phyloP scores from a whole-genome alignment of 2,329 filamentous ascomycete species.

The Botrytis deweyae region DNA sequence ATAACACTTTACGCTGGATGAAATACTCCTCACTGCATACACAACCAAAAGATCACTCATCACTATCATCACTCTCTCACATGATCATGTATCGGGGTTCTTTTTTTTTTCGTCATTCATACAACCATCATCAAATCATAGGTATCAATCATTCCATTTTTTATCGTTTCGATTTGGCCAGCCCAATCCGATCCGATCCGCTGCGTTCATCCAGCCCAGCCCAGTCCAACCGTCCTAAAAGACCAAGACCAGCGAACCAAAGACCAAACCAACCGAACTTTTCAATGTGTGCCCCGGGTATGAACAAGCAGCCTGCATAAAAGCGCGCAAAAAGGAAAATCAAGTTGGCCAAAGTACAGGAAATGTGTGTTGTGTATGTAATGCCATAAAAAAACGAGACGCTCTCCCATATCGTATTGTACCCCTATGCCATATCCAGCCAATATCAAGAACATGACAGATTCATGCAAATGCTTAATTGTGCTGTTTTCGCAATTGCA shows the following conservation, averaged over 20 bases:
- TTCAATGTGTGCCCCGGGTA: conserved; percentile 18
- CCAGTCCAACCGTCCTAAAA: conserved; percentile 16
- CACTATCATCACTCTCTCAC: not conserved
- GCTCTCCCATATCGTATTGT: conserved; percentile 21
- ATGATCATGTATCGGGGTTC: not conserved
- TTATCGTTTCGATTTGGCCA: conserved; percentile 5
- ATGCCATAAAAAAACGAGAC: conserved; percentile 14
- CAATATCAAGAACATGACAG: conserved; percentile 22
- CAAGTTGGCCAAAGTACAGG: conserved; percentile 18
- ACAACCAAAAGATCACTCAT: not conserved
- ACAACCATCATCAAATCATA: conserved; percentile 21
- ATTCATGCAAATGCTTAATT: conserved; percentile 21
- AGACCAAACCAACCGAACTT: conserved; percentile 18
- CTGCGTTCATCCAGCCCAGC: not conserved
- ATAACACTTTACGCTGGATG: not conserved
- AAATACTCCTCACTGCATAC: not conserved
- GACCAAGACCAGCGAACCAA: conserved; percentile 18
- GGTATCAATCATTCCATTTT: conserved; percentile 9
- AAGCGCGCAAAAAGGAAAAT: conserved; percentile 15
- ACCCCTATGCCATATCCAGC: conserved; percentile 21
- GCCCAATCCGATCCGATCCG: conserved; percentile 6
- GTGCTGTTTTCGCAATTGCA: conserved; percentile 20
- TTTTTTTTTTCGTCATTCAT: conserved; percentile 17
- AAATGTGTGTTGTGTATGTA: conserved; percentile 6
- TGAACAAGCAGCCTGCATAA: conserved; percentile 20